These are phyloP conservation scores for Tulasnella sp. DNA, from an alignment of 768 basidiomycete species.

Conservation along the genomic window DNA sequence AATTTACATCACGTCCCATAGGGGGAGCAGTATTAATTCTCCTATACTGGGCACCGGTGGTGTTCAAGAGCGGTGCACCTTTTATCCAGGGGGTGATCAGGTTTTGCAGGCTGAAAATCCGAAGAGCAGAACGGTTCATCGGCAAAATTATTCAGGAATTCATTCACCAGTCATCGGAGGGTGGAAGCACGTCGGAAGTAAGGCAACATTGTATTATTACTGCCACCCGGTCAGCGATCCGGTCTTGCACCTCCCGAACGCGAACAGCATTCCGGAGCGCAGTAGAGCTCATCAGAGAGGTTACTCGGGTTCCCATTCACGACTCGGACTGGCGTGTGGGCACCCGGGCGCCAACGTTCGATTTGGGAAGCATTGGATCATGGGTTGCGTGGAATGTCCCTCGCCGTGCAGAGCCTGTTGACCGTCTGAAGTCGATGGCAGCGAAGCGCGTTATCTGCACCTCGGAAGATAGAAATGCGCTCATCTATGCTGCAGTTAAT, in stretches of 20 bases:
- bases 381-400: neutral
- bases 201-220: neutral
- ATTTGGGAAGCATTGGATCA: neutral
- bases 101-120: too few relatives aligned
- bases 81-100: too few relatives aligned
- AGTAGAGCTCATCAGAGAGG: neutral
- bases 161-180: too few relatives aligned
- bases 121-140: too few relatives aligned
- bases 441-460: neutral
- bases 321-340: neutral
- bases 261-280: neutral
- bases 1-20: neutral
- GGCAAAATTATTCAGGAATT: too few relatives aligned
- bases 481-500: neutral
- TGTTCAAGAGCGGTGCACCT: neutral
- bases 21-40: neutral
- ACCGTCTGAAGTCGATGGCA: neutral
- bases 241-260: neutral
- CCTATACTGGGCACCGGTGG: neutral
- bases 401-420: neutral
- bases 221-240: neutral
- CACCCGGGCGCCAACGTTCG: too few relatives aligned
- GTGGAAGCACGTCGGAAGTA: too few relatives aligned
- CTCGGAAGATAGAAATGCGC: neutral
- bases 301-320: neutral